Base-by-base conservation (phyloP, 2,329 filamentous ascomycete genomes). In the Ophiostoma piceae region DNA sequence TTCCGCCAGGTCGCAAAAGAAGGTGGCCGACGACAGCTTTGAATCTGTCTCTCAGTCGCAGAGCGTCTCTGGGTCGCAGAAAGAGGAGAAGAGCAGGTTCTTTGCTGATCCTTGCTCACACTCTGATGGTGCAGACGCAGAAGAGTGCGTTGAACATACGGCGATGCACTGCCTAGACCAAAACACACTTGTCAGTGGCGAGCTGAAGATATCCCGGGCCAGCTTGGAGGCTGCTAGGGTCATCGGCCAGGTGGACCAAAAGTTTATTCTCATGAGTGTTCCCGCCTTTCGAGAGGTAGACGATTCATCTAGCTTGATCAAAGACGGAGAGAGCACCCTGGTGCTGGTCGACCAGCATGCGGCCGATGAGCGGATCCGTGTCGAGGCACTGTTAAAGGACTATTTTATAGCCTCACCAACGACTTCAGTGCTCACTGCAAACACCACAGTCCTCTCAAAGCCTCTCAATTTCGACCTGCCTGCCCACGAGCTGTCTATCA, bases 271-370 rank as follows among this genome's bases (percentile, higher is more conserved):
- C 0, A 82, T 88, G 29, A 90, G 86, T 72, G 79, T 92, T 67
- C 77, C 78, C 0, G 68, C 76, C 14, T 37, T 14, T 22, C 62
- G 62, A 22, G 62, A 39, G 14, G n/a, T 29, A 32, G 26, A 35
- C 26, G 26, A 4, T 3, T 3, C 9, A 6, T 39, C 62, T 65
- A 16, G 14, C 19, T 6, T 16, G 19, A 67, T 6, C 5, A 7
- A 14, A 6, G 12, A 26, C 6, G 3, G 41, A 7, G 69, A 71
- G 19, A 26, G 14, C 6, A 6, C 19, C 1, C 80, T 98, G 4
- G 84, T 96, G 0, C 82, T 97, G 54, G 84, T 97, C 6, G 95
- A 99, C 76, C 95, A 99, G 76, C 95, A 99, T 77, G 95, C 95
- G 0, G 95, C 94, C 2, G 94, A 97, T 77, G 95, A 99, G 80